phyloP scores from a whole-genome alignment of 2,329 filamentous ascomycete genomes.

The Beauveria caledonica region DNA sequence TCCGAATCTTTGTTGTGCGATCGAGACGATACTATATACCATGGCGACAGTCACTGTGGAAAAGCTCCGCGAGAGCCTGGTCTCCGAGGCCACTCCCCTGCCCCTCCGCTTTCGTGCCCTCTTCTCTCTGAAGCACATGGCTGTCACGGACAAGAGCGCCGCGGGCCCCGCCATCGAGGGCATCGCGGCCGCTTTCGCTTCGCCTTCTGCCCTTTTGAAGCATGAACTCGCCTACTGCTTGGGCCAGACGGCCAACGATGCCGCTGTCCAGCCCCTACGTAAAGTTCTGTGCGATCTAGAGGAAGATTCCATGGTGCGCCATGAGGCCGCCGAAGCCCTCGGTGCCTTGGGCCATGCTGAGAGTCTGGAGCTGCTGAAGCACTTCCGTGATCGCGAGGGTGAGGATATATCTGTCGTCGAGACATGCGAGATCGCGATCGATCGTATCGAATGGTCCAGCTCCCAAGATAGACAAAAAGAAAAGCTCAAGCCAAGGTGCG shows the following conservation, averaged over 20 bases:
- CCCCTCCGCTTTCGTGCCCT: slow-evolving; percentile 89
- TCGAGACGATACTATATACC: slow-evolving; percentile 7
- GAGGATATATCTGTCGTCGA: slow-evolving; percentile 81
- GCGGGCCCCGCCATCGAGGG: slow-evolving; percentile 55
- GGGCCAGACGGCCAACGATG: slow-evolving; percentile 75
- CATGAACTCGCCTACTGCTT: slow-evolving; percentile 97
- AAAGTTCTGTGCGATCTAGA: slow-evolving; percentile 64
- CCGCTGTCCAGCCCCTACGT: slow-evolving; percentile 64
- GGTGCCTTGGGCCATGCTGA: slow-evolving; percentile 72
- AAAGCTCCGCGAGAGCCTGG: slow-evolving; percentile 66
- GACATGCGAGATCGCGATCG: slow-evolving; percentile 95
- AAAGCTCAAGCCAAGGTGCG: slow-evolving; percentile 72
- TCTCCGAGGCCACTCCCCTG: slow-evolving; percentile 72
- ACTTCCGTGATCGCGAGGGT: slow-evolving; percentile 63
- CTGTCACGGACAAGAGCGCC: slow-evolving; percentile 58
- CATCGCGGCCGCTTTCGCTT: slow-evolving; percentile 79
- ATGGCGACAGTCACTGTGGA: slow-evolving; percentile 40
- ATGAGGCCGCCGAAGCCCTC: slow-evolving; percentile 92
- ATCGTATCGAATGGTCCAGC: slow-evolving; percentile 88
- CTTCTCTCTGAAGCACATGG: slow-evolving; percentile 94
- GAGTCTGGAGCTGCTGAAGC: slow-evolving; percentile 65
- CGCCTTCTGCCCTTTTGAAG: slow-evolving; percentile 83
- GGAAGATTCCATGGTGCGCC: slow-evolving; percentile 93
- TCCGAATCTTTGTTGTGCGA: not conserved
- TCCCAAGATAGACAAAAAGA: slow-evolving; percentile 63